Conservation (phyloP, 441 rosid species). For the Isatis lusitanica region DNA sequence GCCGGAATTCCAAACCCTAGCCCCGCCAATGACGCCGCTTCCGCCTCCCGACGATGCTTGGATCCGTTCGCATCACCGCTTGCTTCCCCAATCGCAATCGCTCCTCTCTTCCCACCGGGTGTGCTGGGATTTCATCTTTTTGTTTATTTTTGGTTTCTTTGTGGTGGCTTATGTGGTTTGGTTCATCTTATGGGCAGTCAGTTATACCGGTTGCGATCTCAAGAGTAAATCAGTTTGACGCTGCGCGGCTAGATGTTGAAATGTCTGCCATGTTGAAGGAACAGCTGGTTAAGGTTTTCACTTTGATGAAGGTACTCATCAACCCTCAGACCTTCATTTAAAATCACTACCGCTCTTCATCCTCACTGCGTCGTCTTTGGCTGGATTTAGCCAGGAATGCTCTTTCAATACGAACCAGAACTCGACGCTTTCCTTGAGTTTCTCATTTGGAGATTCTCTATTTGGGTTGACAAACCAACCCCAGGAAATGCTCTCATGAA, state of each 20-base stretch:
- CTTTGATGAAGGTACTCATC: slow-evolving; percentile 75
- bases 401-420: slow-evolving; percentile 97
- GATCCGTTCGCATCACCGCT: slow-evolving; percentile 47
- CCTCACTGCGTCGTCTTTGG: slow-evolving; percentile 28
- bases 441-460: slow-evolving; percentile 96
- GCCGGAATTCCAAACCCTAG: slow-evolving; percentile 9
- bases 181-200: slow-evolving; percentile 46
- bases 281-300: slow-evolving; percentile 88
- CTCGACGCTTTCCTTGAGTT: slow-evolving; percentile 98
- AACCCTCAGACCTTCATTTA: background rate
- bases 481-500: slow-evolving; percentile 94
- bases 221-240: slow-evolving; percentile 95
- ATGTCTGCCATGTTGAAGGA: slow-evolving; percentile 97
- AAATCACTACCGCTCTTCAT: background rate
- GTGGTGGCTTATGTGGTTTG: background rate
- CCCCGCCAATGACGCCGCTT: slow-evolving; percentile 31
- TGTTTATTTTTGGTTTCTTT: background rate
- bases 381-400: slow-evolving; percentile 85
- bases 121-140: background rate
- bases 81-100: slow-evolving; percentile 69
- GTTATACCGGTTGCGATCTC: slow-evolving; percentile 69
- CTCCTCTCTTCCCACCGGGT: slow-evolving; percentile 58
- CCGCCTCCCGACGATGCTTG: slow-evolving; percentile 67
- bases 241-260: slow-evolving; percentile 86
- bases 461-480: slow-evolving; percentile 97